These are phyloP conservation scores for Steccherinum ochraceum DNA, from an alignment of 768 basidiomycete genomes.

Conservation along the genomic window DNA sequence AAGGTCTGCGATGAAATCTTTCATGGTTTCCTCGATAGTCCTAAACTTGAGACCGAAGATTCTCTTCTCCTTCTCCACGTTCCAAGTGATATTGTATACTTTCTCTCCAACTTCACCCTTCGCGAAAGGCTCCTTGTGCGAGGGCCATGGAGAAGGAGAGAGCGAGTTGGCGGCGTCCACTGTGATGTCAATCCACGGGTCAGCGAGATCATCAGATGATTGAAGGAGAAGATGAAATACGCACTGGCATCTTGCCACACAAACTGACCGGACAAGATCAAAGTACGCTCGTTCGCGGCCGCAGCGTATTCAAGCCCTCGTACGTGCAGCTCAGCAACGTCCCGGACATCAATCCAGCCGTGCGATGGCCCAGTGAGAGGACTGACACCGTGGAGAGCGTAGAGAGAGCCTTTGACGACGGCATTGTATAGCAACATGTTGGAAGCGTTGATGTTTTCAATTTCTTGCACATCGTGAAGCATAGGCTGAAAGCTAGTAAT, in stretches of 20 bases:
- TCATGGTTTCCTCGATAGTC: not conserved
- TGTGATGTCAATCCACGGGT: too few relatives aligned
- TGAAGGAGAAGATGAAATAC: too few relatives aligned
- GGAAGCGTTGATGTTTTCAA: too few relatives aligned
- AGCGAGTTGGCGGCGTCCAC: not conserved
- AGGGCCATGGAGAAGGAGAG: not conserved
- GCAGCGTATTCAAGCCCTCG: conserved; percentile 23
- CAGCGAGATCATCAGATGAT: too few relatives aligned
- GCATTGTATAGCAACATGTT: not conserved
- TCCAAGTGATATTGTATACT: not conserved
- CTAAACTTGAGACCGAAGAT: not conserved
- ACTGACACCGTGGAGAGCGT: too few relatives aligned
- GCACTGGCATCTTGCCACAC: not conserved
- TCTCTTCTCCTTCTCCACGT: not conserved
- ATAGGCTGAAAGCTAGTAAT: too few relatives aligned
- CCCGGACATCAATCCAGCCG: conserved; percentile 30
- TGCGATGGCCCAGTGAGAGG: not conserved
- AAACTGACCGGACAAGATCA: not conserved
- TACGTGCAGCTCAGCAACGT: conserved; percentile 26
- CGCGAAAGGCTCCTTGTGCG: not conserved
- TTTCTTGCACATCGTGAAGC: not conserved
- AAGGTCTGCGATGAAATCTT: conserved; percentile 1
- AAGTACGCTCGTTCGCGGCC: conserved; percentile 26
- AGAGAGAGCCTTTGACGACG: not conserved
- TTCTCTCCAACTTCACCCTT: not conserved